Conservation (phyloP, 1,284 basidiomycete genomes). For the Trichosporon coremiiforme region DNA sequence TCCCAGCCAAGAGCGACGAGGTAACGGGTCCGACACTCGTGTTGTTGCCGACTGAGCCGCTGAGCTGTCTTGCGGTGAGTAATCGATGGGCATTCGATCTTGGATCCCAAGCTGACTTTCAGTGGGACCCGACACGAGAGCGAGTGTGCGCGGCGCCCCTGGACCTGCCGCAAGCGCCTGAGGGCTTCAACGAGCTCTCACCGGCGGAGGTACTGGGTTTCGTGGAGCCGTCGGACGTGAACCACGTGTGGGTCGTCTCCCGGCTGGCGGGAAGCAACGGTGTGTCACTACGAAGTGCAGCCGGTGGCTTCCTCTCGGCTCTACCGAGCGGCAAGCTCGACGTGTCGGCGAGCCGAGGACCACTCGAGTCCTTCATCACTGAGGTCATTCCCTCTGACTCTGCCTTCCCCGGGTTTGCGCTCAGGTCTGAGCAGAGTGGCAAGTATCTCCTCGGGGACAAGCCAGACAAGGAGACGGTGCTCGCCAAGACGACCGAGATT, state of each 20-base stretch:
- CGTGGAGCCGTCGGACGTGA: conserved; percentile 57
- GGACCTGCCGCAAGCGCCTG: conserved; percentile 52
- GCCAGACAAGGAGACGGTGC: conserved; percentile 25
- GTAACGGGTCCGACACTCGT: conserved; percentile 58
- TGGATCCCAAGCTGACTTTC: conserved; percentile 23
- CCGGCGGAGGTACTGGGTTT: conserved; percentile 48
- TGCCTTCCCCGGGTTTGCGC: conserved; percentile 39
- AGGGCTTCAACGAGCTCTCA: conserved; percentile 51
- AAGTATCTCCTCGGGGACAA: conserved; percentile 48
- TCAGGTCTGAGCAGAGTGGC: conserved; percentile 41
- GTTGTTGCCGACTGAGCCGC: conserved; percentile 49
- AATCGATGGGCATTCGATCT: too few relatives aligned
- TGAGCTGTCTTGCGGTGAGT: conserved; percentile 52
- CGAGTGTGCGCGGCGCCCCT: conserved; percentile 52
- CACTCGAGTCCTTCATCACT: conserved; percentile 54
- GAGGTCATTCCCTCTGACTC: conserved; percentile 28
- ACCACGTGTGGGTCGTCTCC: conserved; percentile 60
- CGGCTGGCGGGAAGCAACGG: conserved; percentile 58
- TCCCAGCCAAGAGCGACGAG: conserved; percentile 52
- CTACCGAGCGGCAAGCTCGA: conserved; percentile 49
- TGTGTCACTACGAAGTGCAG: conserved; percentile 54
- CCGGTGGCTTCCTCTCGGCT: conserved; percentile 55
- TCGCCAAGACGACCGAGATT: conserved; percentile 62
- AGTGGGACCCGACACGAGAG: conserved; percentile 54
- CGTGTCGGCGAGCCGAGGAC: conserved; percentile 51